phyloP scores from a whole-genome alignment of 2,329 filamentous ascomycete species.

The Nemania sp. region DNA sequence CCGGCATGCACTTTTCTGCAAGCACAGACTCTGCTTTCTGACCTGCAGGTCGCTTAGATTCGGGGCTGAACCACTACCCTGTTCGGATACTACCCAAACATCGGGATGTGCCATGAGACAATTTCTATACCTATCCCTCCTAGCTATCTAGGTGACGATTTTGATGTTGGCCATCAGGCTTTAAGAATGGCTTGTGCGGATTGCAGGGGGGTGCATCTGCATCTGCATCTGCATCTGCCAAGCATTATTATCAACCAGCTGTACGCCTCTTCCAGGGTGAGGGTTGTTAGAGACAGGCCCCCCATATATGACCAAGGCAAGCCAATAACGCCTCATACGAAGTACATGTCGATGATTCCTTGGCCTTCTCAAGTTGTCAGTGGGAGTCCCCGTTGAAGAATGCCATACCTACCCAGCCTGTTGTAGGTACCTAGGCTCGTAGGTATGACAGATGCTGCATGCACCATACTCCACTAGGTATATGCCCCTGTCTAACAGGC shows the following conservation, averaged over 20 bases:
- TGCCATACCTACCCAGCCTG: no score
- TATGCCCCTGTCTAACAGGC: no score
- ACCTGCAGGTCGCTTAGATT: constrained; percentile 17
- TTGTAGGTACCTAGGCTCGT: no score
- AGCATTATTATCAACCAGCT: background rate
- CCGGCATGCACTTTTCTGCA: constrained; percentile 10
- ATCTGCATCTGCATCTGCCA: constrained; percentile 9
- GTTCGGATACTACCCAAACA: constrained; percentile 13
- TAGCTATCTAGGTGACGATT: background rate
- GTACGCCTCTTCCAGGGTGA: background rate
- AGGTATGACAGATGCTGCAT: no score
- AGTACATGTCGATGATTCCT: no score
- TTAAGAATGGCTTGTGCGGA: background rate
- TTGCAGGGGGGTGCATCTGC: background rate
- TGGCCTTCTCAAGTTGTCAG: no score
- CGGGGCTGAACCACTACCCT: constrained; percentile 18
- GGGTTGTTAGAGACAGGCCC: background rate
- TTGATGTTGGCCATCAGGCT: background rate
- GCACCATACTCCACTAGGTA: no score
- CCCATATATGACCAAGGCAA: constrained; percentile 5
- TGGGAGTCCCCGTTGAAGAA: no score
- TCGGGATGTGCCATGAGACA: background rate
- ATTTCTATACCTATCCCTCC: background rate
- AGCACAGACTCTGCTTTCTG: constrained; percentile 6
- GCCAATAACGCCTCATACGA: background rate